These are phyloP conservation scores for Linnemannia zychae DNA, from an alignment of 192 early-diverging fungal species.

Conservation along the genomic window DNA sequence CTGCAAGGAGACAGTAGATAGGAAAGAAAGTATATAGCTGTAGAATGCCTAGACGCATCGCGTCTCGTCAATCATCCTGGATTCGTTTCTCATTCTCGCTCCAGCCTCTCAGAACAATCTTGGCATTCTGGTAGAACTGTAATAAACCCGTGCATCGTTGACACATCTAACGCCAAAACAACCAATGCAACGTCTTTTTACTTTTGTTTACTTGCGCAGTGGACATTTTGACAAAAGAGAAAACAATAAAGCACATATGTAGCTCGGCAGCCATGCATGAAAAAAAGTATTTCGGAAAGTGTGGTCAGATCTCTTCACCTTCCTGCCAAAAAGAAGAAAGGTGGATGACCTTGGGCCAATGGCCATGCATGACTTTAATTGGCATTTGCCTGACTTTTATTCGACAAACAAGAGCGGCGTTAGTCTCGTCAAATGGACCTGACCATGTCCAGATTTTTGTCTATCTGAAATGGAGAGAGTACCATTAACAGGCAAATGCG, in stretches of 20 bases:
- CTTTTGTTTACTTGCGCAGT: not conserved
- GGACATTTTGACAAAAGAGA: not conserved
- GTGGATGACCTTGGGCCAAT: not conserved
- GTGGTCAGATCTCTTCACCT: not conserved
- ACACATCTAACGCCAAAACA: not conserved
- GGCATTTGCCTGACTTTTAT: not conserved
- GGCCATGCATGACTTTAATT: not conserved
- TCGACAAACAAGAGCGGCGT: conserved; percentile 5
- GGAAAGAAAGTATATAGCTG: not conserved
- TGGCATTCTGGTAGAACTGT: not conserved
- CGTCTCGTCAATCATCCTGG: not conserved
- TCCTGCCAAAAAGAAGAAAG: not conserved
- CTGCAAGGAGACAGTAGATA: not conserved
- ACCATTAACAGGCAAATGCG: not conserved
- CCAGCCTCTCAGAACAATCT: not conserved
- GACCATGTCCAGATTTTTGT: not conserved
- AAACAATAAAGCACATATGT: not conserved
- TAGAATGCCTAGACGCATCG: not conserved
- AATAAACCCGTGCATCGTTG: not conserved
- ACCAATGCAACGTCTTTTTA: not conserved
- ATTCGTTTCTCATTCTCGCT: not conserved
- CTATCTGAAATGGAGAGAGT: not conserved
- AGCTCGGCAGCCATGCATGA: not conserved
- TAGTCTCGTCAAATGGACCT: not conserved
- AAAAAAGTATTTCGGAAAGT: not conserved